A percentile compares a stretch with the other conserved stretches of the same genome.
Conservation (phyloP, 2,329 filamentous ascomycete genomes). For the Aspergillus amoenus region DNA sequence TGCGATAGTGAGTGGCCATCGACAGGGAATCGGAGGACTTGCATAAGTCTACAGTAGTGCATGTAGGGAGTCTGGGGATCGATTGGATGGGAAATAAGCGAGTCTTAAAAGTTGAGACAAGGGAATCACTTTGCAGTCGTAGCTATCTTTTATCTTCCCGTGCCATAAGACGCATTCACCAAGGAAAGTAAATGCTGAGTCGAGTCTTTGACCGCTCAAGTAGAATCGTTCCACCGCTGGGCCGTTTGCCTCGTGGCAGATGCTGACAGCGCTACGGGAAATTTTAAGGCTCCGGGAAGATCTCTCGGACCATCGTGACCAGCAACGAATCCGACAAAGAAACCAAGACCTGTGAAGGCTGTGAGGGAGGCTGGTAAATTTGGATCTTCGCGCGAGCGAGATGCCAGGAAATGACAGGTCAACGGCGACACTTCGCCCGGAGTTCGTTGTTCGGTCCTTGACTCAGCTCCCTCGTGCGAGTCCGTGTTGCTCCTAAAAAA, state of each 20-base stretch:
- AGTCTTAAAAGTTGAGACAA: too few species aligned
- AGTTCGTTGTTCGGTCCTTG: background rate
- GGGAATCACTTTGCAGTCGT: too few species aligned
- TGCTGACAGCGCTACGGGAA: background rate
- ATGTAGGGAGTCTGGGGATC: background rate
- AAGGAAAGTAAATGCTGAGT: too few species aligned
- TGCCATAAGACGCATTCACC: too few species aligned
- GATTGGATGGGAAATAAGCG: too few species aligned
- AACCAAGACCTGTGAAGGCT: background rate
- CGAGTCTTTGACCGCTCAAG: background rate
- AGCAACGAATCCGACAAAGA: background rate
- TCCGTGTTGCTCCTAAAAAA: background rate
- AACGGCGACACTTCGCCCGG: background rate
- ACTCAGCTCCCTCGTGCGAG: background rate
- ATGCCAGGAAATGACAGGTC: slow-evolving; percentile 1
- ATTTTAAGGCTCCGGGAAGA: background rate
- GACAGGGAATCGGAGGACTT: background rate
- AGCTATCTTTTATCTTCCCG: too few species aligned
- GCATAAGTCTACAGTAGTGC: background rate
- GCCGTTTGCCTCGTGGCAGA: background rate
- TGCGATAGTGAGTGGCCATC: slow-evolving; percentile 7
- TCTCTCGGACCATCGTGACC: background rate
- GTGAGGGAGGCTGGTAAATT: background rate
- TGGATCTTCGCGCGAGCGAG: background rate
- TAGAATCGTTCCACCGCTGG: background rate